Conservation (phyloP, 1,284 basidiomycete species). For the Schizophyllum commune region DNA sequence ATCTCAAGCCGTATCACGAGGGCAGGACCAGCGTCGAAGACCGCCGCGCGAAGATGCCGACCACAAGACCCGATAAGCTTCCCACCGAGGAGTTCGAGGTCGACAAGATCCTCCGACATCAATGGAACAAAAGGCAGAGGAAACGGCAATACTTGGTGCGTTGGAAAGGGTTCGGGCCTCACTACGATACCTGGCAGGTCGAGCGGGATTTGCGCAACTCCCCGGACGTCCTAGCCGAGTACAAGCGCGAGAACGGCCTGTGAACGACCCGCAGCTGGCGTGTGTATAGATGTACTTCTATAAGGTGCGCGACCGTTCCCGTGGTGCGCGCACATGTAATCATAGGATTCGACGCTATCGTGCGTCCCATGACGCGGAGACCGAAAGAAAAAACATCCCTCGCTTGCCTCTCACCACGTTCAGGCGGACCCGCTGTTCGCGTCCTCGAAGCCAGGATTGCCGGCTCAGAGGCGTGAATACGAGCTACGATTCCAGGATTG, state of each 20-base stretch:
- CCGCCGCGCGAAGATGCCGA: background rate
- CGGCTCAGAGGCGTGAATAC: no score
- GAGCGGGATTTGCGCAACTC: background rate
- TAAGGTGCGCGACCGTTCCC: no score
- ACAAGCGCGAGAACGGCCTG: background rate
- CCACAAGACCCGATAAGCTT: background rate
- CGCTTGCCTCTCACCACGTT: no score
- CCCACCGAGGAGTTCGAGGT: background rate
- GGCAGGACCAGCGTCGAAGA: background rate
- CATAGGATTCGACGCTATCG: no score
- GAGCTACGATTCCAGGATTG: no score
- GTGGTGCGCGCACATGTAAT: no score
- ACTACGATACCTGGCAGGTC: slow-evolving; percentile 7
- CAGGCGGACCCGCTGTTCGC: no score
- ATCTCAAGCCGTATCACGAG: slow-evolving; percentile 17
- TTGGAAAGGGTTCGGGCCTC: slow-evolving; percentile 17
- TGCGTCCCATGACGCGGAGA: no score
- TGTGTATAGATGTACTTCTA: no score
- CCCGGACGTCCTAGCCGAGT: background rate
- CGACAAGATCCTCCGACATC: background rate
- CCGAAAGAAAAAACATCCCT: no score
- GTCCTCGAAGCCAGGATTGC: no score
- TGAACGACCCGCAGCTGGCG: no score
- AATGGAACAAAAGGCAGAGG: background rate
- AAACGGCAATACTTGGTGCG: slow-evolving; percentile 9